Evolutionary conservation across 257 asterid species (phyloP).

Genomic region (Nicotiana attenuata): DNA sequence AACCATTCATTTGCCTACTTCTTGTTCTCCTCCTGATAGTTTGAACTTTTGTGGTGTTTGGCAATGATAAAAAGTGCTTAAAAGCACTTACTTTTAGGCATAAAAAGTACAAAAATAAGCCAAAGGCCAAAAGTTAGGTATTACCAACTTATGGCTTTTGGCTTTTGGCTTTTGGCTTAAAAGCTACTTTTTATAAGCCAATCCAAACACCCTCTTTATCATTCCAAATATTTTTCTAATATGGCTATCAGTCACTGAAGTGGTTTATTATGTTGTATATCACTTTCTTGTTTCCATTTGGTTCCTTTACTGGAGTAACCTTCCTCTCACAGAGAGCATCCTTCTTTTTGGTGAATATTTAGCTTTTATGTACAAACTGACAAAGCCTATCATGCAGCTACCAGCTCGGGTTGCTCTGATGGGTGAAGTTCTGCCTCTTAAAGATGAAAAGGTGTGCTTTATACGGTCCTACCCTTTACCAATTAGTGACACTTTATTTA

Average conservation of each 20-base stretch:
- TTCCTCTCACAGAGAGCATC: background rate
- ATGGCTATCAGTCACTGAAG: background rate
- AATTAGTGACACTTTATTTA: background rate
- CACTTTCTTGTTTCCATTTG: constrained; percentile 7
- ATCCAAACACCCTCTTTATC: too few species aligned
- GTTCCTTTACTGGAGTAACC: background rate
- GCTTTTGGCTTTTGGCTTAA: too few species aligned
- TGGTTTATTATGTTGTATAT: background rate
- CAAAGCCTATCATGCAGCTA: constrained; percentile 38
- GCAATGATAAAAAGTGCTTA: too few species aligned
- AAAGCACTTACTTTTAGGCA: too few species aligned
- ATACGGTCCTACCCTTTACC: background rate
- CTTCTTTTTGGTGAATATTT: constrained; percentile 8
- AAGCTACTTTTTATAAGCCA: too few species aligned
- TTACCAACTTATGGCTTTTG: too few species aligned
- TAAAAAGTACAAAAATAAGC: too few species aligned
- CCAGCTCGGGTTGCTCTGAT: constrained; percentile 86
- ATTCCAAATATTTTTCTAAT: background rate
- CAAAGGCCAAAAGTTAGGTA: too few species aligned
- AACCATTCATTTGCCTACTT: background rate
- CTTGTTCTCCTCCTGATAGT: background rate
- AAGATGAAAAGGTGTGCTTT: constrained; percentile 58
- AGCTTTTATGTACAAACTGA: constrained; percentile 1
- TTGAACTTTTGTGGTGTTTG: constrained; percentile 2
- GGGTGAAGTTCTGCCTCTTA: constrained; percentile 67